phyloP scores from a whole-genome alignment of 2,329 filamentous ascomycete genomes.

The Cercospora sesami region DNA sequence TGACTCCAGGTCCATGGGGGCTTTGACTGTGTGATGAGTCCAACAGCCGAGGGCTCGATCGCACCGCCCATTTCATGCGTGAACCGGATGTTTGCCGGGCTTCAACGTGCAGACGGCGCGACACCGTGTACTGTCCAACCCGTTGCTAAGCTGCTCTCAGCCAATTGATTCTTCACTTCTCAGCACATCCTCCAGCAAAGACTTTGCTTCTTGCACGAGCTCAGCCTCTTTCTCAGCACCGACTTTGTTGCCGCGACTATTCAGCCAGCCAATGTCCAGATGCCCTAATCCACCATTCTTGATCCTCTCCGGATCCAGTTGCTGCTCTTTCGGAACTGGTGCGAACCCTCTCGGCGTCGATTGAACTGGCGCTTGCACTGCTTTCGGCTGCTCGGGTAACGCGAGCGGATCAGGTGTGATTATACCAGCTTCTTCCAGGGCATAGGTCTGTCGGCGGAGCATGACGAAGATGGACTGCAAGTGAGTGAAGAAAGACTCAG shows the following conservation, averaged over 20 bases:
- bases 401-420: slow-evolving; percentile 50
- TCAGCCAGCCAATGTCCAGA: slow-evolving; percentile 86
- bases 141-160: not conserved
- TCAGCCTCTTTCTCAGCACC: slow-evolving; percentile 82
- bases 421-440: slow-evolving; percentile 77
- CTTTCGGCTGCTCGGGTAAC: slow-evolving; percentile 12
- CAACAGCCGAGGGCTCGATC: not conserved
- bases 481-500: slow-evolving; percentile 65
- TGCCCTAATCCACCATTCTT: slow-evolving; percentile 51
- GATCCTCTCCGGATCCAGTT: slow-evolving; percentile 32
- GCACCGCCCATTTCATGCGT: no score
- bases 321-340: slow-evolving; percentile 18
- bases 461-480: slow-evolving; percentile 73
- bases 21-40: not conserved
- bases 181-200: slow-evolving; percentile 50
- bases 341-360: slow-evolving; percentile 9
- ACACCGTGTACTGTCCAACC: not conserved
- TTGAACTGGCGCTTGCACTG: slow-evolving; percentile 11
- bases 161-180: not conserved
- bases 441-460: slow-evolving; percentile 73
- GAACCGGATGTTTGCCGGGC: not conserved
- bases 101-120: not conserved
- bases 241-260: slow-evolving; percentile 78
- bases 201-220: slow-evolving; percentile 65
- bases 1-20: not conserved